Conservation (phyloP, 108 stramenopile genomes). For the Fistulifera solaris region DNA sequence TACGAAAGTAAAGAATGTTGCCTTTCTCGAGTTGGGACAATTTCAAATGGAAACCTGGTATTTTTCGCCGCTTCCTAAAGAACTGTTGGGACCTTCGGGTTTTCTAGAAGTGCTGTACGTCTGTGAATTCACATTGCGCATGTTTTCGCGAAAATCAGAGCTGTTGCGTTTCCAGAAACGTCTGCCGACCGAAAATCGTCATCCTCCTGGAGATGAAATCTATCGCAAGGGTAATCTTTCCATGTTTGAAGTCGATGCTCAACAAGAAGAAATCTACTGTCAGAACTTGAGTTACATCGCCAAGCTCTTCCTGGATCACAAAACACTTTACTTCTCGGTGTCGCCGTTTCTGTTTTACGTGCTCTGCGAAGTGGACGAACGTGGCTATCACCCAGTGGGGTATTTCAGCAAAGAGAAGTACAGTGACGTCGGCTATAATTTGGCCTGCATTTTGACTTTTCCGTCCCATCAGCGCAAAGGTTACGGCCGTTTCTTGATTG, state of each 20-base stretch:
- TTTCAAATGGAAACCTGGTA: slow-evolving; percentile 97
- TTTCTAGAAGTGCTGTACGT: slow-evolving; percentile 91
- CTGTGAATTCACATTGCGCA: slow-evolving; percentile 91
- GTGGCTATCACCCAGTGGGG: slow-evolving; percentile 91
- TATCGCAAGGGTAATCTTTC: slow-evolving; percentile 44
- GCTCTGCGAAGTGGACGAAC: slow-evolving; percentile 89
- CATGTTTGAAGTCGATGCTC: slow-evolving; percentile 97
- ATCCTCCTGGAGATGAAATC: slow-evolving; percentile 87
- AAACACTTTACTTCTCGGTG: slow-evolving; percentile 98
- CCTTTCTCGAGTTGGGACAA: slow-evolving; percentile 79
- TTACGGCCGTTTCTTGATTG: slow-evolving; percentile 97
- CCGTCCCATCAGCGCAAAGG: slow-evolving; percentile 98
- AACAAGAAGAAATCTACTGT: slow-evolving; percentile 91
- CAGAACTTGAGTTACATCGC: slow-evolving; percentile 96
- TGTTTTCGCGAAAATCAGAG: slow-evolving; percentile 88
- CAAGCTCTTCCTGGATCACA: slow-evolving; percentile 99
- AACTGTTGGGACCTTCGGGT: slow-evolving; percentile 66
- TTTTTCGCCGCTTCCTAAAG: slow-evolving; percentile 96
- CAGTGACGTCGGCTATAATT: slow-evolving; percentile 96
- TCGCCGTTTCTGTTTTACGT: slow-evolving; percentile 98
- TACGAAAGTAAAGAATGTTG: slow-evolving; percentile 97
- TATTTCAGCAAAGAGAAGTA: slow-evolving; percentile 99
- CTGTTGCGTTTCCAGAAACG: slow-evolving; percentile 79
- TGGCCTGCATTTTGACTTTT: slow-evolving; percentile 99
- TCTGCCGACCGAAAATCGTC: slow-evolving; percentile 41